These are phyloP conservation scores for Xylaria sp. DNA, from an alignment of 2,329 filamentous ascomycete species.

Conservation along the genomic window DNA sequence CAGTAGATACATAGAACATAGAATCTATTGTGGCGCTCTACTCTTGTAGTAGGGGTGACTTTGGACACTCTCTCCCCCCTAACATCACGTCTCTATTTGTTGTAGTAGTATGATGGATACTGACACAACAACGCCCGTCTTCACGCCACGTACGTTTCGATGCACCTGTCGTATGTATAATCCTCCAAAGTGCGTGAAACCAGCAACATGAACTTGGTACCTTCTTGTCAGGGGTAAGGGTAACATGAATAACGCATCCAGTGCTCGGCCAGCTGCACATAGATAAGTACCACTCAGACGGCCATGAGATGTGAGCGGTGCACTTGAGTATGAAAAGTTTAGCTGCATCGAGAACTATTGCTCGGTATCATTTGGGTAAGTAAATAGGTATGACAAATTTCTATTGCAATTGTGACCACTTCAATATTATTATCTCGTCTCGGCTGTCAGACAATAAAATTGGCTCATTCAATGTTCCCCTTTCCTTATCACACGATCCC, in stretches of 20 bases:
- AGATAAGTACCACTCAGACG: neutral
- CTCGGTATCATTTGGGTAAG: neutral
- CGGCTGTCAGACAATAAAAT: neutral
- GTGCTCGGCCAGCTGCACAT: neutral
- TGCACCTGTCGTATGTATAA: constrained; percentile 3
- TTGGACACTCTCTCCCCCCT: neutral
- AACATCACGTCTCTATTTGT: neutral
- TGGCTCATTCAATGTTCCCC: constrained; percentile 4
- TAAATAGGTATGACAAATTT: neutral
- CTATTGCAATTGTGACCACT: neutral
- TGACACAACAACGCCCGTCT: no score
- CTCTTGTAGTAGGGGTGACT: neutral
- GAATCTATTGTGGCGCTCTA: neutral
- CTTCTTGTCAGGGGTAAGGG: constrained; percentile 5
- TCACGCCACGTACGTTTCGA: neutral
- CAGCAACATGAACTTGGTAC: neutral
- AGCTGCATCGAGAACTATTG: neutral
- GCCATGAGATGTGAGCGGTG: neutral
- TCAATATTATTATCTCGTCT: neutral
- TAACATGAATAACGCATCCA: neutral
- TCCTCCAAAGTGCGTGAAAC: constrained; percentile 5
- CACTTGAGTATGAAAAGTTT: neutral
- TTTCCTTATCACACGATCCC: neutral
- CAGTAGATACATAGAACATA: neutral
- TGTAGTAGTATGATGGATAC: no score